Evolutionary conservation across 139 green algal species (phyloP).

Genomic region (Picochlorum sp.): DNA sequence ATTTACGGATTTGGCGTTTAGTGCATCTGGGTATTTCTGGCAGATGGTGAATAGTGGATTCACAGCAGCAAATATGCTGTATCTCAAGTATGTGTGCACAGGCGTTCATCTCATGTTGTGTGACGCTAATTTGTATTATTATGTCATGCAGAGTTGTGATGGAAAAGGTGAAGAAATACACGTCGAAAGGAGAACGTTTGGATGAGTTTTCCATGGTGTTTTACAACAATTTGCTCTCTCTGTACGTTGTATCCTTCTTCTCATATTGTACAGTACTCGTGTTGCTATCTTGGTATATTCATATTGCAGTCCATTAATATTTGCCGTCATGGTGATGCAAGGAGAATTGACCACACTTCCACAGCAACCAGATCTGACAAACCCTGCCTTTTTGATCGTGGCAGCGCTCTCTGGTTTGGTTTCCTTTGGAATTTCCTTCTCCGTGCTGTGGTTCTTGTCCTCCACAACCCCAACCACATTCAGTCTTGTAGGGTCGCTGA

Average conservation of each 20-base stretch:
- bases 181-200: constrained; percentile 31
- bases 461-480: constrained; percentile 88
- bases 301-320: constrained; percentile 15
- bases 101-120: not conserved
- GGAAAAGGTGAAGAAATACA: constrained; percentile 49
- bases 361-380: constrained; percentile 40
- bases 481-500: constrained; percentile 66
- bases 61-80: constrained; percentile 29
- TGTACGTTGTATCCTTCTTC: constrained; percentile 13
- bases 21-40: constrained; percentile 71
- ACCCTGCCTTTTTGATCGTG: constrained; percentile 39
- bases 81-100: constrained; percentile 5
- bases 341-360: constrained; percentile 43
- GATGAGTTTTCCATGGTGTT: constrained; percentile 66
- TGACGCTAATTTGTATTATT: not conserved
- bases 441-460: constrained; percentile 83
- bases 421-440: constrained; percentile 69
- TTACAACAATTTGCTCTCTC: constrained; percentile 91
- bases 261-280: not conserved
- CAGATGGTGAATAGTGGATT: constrained; percentile 82
- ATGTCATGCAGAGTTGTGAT: constrained; percentile 73
- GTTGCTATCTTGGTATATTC: not conserved
- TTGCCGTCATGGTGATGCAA: constrained; percentile 43
- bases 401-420: constrained; percentile 29
- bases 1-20: constrained; percentile 78